These are phyloP conservation scores for Arachis stenosperma DNA, from an alignment of 306 rosid genomes.

Conservation along the genomic window DNA sequence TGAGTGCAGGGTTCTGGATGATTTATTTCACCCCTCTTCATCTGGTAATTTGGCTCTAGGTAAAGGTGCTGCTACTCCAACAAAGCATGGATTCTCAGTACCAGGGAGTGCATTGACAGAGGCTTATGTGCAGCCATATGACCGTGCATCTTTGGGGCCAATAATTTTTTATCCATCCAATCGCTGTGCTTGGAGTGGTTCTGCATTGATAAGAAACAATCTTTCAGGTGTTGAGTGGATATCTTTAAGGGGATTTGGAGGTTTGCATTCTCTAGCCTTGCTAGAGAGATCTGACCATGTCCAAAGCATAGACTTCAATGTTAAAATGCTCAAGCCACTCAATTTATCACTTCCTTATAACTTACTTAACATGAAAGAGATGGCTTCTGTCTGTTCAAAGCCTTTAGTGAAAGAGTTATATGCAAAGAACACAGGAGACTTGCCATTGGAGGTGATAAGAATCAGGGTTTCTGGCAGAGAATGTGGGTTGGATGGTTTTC, in stretches of 20 bases:
- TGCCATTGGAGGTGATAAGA: constrained; percentile 71
- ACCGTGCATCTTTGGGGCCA: constrained; percentile 75
- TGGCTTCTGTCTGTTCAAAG: constrained; percentile 60
- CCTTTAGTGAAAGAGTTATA: constrained; percentile 66
- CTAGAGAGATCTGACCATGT: constrained; percentile 67
- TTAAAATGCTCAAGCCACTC: constrained; percentile 56
- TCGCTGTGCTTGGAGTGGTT: constrained; percentile 84
- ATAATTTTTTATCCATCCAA: constrained; percentile 74
- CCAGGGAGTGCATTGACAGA: constrained; percentile 76
- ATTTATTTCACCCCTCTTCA: constrained; percentile 64
- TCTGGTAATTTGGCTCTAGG: constrained; percentile 62
- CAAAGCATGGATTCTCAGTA: constrained; percentile 79
- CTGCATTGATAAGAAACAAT: constrained; percentile 89
- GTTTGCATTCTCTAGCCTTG: constrained; percentile 69
- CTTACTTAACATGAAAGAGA: constrained; percentile 54
- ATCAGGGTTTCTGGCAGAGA: constrained; percentile 80
- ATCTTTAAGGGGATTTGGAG: constrained; percentile 78
- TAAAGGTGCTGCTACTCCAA: constrained; percentile 55
- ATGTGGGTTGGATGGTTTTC: constrained; percentile 82
- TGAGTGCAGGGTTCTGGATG: constrained; percentile 64
- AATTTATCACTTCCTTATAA: constrained; percentile 65
- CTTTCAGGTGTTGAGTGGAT: constrained; percentile 93
- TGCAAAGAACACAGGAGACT: constrained; percentile 86
- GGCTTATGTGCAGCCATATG: constrained; percentile 78
- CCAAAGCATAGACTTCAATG: constrained; percentile 64